Evolutionary conservation across 1,139 yeast genomes (phyloP).

Genomic region (Geotrichum fermentans): DNA sequence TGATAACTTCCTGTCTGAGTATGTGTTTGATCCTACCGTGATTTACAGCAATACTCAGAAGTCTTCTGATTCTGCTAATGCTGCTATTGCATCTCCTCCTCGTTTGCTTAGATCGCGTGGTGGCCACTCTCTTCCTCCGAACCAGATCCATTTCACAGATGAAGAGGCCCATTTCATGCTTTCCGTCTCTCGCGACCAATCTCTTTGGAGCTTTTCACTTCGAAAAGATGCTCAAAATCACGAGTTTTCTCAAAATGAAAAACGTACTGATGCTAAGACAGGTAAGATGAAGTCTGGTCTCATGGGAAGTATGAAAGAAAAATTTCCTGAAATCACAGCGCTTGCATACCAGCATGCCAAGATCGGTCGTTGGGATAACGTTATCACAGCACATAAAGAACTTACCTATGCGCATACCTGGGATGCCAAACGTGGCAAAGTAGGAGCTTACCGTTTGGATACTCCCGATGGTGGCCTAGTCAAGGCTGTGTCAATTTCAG

Average conservation of each 20-base stretch:
- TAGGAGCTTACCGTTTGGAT: slow-evolving; percentile 65
- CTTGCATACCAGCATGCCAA: slow-evolving; percentile 74
- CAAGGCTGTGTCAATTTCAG: slow-evolving; percentile 75
- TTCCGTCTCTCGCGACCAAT: slow-evolving; percentile 81
- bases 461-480: slow-evolving; percentile 80
- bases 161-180: slow-evolving; percentile 75
- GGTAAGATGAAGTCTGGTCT: slow-evolving; percentile 44
- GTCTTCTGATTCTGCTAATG: slow-evolving; percentile 43
- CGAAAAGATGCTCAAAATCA: slow-evolving; percentile 96
- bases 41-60: slow-evolving; percentile 36
- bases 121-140: slow-evolving; percentile 93
- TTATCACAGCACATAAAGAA: slow-evolving; percentile 86
- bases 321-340: slow-evolving; percentile 70
- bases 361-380: slow-evolving; percentile 91
- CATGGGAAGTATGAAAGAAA: slow-evolving; percentile 47
- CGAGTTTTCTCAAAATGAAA: slow-evolving; percentile 74
- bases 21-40: slow-evolving; percentile 86
- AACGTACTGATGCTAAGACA: slow-evolving; percentile 41
- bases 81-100: slow-evolving; percentile 77
- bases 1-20: slow-evolving; percentile 84
- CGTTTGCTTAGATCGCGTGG: slow-evolving; percentile 90
- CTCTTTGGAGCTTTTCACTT: slow-evolving; percentile 87
- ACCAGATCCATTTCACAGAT: slow-evolving; percentile 70
- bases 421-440: slow-evolving; percentile 77
- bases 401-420: slow-evolving; percentile 85